Evolutionary conservation across 768 basidiomycete genomes (phyloP).

Genomic region (Collybia sp.): DNA sequence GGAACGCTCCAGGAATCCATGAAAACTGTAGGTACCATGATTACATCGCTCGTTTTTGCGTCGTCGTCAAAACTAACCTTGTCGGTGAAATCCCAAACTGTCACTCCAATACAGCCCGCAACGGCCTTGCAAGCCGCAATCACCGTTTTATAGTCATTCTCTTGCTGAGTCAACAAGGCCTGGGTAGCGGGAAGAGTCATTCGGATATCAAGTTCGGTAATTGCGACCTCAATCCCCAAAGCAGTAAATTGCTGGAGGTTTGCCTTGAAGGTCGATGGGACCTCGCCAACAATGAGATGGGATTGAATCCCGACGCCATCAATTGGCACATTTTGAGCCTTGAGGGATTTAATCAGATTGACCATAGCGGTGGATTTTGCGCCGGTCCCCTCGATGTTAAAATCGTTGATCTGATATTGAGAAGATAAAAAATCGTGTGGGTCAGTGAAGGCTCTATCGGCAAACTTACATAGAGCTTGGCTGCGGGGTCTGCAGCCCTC

Average conservation of each 20-base stretch:
- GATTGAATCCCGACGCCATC: slow-evolving; percentile 60
- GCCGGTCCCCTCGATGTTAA: slow-evolving; percentile 37
- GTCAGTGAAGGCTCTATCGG: too few species aligned
- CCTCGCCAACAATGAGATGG: slow-evolving; percentile 55
- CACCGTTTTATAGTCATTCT: slow-evolving; percentile 52
- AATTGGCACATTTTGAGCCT: slow-evolving; percentile 43
- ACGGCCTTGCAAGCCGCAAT: slow-evolving; percentile 49
- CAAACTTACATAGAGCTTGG: slow-evolving; percentile 48
- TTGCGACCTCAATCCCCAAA: slow-evolving; percentile 62
- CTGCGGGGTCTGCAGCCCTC: slow-evolving; percentile 45
- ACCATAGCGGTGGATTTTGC: slow-evolving; percentile 53
- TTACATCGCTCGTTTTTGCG: neutral
- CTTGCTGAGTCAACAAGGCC: slow-evolving; percentile 47
- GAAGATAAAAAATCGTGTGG: neutral
- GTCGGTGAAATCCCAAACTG: slow-evolving; percentile 43
- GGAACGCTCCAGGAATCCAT: slow-evolving; percentile 32
- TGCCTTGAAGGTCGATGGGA: slow-evolving; percentile 41
- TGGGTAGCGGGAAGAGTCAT: slow-evolving; percentile 49
- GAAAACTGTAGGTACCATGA: slow-evolving; percentile 21
- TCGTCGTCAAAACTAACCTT: slow-evolving; percentile 18
- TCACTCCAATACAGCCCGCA: slow-evolving; percentile 37
- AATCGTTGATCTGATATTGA: slow-evolving; percentile 29
- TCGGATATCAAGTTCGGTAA: slow-evolving; percentile 66
- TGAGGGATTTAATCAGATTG: slow-evolving; percentile 44
- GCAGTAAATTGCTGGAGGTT: slow-evolving; percentile 50